phyloP scores from a whole-genome alignment of 345 rosid genomes.

The Clarkia xantiana region DNA sequence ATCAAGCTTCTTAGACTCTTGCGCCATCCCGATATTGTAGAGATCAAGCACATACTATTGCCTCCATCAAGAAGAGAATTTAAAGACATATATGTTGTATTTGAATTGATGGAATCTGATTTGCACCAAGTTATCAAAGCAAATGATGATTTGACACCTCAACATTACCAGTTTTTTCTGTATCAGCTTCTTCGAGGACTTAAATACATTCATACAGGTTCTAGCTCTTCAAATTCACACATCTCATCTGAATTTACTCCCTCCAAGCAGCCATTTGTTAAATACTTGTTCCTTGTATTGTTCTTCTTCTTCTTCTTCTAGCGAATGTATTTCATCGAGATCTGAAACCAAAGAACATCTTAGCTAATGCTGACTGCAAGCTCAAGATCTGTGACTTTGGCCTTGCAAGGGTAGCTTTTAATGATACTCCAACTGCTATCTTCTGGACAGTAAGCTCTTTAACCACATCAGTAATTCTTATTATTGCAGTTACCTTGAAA shows the following conservation, averaged over 20 bases:
- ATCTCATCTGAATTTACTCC: background rate
- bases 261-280: too few relatives aligned
- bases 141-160: slow-evolving; percentile 82
- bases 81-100: too few relatives aligned
- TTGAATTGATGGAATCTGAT: too few relatives aligned
- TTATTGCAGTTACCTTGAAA: background rate
- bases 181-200: slow-evolving; percentile 93
- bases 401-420: slow-evolving; percentile 91
- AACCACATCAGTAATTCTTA: background rate
- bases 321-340: slow-evolving; percentile 94
- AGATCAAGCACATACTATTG: slow-evolving; percentile 81
- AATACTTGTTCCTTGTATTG: too few relatives aligned
- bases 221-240: slow-evolving; percentile 2
- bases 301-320: slow-evolving; percentile 11
- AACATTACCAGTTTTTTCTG: slow-evolving; percentile 82
- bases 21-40: slow-evolving; percentile 87
- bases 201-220: slow-evolving; percentile 95
- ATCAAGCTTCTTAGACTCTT: slow-evolving; percentile 75
- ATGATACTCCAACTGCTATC: slow-evolving; percentile 85
- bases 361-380: slow-evolving; percentile 93
- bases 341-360: slow-evolving; percentile 81
- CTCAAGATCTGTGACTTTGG: slow-evolving; percentile 98
- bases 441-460: slow-evolving; percentile 70
- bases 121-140: too few relatives aligned
- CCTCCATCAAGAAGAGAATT: too few relatives aligned